phyloP scores from a whole-genome alignment of 2,329 filamentous ascomycete species.

The Xylariales sp. region DNA sequence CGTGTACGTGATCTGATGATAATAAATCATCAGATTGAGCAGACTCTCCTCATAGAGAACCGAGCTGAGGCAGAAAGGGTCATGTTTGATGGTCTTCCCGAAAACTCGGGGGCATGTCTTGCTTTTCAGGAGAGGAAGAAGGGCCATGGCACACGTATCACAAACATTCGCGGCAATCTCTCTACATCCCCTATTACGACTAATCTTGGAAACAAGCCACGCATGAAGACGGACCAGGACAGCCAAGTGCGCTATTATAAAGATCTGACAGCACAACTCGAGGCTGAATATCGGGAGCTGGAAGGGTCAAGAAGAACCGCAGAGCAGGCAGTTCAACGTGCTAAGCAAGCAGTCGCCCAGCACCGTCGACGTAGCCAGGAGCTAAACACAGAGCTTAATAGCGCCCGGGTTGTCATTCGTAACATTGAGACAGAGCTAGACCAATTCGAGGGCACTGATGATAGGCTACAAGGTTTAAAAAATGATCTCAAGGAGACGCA shows the following conservation, averaged over 20 bases:
- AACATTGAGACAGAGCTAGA: constrained; percentile 70
- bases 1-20: constrained; percentile 84
- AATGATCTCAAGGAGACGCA: constrained; percentile 66
- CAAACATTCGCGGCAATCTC: constrained; percentile 54
- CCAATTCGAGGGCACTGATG: constrained; percentile 74
- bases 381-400: constrained; percentile 68
- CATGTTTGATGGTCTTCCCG: constrained; percentile 73
- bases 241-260: constrained; percentile 69
- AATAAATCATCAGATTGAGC: constrained; percentile 85
- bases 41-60: constrained; percentile 80
- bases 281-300: constrained; percentile 64
- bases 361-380: constrained; percentile 63
- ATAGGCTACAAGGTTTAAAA: constrained; percentile 69
- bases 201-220: constrained; percentile 64
- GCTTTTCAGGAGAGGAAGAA: constrained; percentile 71
- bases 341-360: constrained; percentile 56
- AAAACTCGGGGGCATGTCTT: constrained; percentile 80
- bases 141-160: constrained; percentile 70
- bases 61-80: constrained; percentile 74
- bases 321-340: constrained; percentile 61
- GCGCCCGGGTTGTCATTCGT: constrained; percentile 69
- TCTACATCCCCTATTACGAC: constrained; percentile 53
- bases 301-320: constrained; percentile 61
- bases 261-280: constrained; percentile 64
- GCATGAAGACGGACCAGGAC: constrained; percentile 84